A percentile compares a stretch with the other conserved stretches of the same genome.
Evolutionary conservation across 2,329 filamentous ascomycete genomes (phyloP).

Genomic region (Aspergillus ibericus): DNA sequence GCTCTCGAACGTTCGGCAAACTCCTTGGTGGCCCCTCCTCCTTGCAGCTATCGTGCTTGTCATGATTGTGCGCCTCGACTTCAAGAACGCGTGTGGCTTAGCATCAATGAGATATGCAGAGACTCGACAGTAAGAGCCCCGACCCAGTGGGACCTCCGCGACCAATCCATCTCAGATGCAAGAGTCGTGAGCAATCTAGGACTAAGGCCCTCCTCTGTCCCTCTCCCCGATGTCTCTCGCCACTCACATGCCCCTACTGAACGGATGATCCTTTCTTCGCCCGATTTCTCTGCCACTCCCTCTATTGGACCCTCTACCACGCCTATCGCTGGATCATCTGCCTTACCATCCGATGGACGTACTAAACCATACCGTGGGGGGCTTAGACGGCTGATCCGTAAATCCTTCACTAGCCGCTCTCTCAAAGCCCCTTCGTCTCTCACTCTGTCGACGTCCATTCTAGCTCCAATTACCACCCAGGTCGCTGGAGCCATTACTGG

Average conservation of each 20-base stretch:
- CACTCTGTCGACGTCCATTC: too few relatives aligned
- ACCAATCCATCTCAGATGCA: conserved; percentile 30
- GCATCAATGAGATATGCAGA: conserved; percentile 44
- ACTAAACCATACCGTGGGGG: too few relatives aligned
- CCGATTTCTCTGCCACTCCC: neutral
- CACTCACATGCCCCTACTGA: neutral
- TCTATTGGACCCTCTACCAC: neutral
- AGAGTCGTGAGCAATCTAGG: conserved; percentile 23
- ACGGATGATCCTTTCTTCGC: neutral
- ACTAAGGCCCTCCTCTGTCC: neutral
- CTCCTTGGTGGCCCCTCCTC: neutral
- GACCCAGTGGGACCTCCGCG: conserved; percentile 30
- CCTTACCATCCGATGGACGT: neutral
- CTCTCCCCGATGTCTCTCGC: neutral
- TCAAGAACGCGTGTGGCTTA: conserved; percentile 46
- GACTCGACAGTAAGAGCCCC: conserved; percentile 26
- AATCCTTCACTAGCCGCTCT: too few relatives aligned
- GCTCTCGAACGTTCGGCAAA: neutral
- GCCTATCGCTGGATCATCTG: neutral
- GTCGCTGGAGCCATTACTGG: too few relatives aligned
- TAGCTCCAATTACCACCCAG: too few relatives aligned
- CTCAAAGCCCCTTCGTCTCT: too few relatives aligned
- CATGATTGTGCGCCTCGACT: conserved; percentile 18
- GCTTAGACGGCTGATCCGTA: too few relatives aligned
- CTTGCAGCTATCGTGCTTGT: conserved; percentile 18